Percentiles rank a stretch among this genome's conserved stretches.
Conservation (phyloP, 2,329 filamentous ascomycete genomes). For the Zasmidium citrigriseum region DNA sequence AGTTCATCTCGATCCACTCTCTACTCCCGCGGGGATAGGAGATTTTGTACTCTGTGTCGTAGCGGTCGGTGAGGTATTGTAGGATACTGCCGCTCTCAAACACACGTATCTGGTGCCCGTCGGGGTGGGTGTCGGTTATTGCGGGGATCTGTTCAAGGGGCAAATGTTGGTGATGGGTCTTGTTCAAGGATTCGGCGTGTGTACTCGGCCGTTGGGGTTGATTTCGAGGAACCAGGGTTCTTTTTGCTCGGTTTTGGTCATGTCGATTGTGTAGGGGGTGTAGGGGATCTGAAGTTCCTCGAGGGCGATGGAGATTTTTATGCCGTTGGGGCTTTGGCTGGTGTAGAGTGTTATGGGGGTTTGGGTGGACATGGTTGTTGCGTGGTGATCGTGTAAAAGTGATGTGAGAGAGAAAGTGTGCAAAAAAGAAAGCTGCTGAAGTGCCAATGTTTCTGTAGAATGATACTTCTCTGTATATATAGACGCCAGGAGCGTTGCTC, state of each 20-base stretch:
- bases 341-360: slow-evolving; percentile 75
- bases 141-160: too few relatives aligned
- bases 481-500: neutral
- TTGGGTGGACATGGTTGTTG: neutral
- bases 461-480: neutral
- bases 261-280: slow-evolving; percentile 66
- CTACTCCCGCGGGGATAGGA: slow-evolving; percentile 71
- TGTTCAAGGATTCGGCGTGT: too few relatives aligned
- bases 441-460: neutral
- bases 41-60: slow-evolving; percentile 70
- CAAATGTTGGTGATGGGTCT: too few relatives aligned
- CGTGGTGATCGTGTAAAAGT: neutral
- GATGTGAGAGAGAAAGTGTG: neutral
- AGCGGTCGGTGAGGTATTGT: slow-evolving; percentile 74
- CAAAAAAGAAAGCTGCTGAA: too few relatives aligned
- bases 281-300: slow-evolving; percentile 78
- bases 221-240: slow-evolving; percentile 85
- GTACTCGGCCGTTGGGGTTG: slow-evolving; percentile 87
- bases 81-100: slow-evolving; percentile 85
- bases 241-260: slow-evolving; percentile 71
- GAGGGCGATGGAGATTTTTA: slow-evolving; percentile 82
- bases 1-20: slow-evolving; percentile 74
- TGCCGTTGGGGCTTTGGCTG: slow-evolving; percentile 78
- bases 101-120: slow-evolving; percentile 68
- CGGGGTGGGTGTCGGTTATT: slow-evolving; percentile 72